Evolutionary conservation across 1,139 yeast genomes (phyloP).

Genomic region (Magnusiomyces clavatus): DNA sequence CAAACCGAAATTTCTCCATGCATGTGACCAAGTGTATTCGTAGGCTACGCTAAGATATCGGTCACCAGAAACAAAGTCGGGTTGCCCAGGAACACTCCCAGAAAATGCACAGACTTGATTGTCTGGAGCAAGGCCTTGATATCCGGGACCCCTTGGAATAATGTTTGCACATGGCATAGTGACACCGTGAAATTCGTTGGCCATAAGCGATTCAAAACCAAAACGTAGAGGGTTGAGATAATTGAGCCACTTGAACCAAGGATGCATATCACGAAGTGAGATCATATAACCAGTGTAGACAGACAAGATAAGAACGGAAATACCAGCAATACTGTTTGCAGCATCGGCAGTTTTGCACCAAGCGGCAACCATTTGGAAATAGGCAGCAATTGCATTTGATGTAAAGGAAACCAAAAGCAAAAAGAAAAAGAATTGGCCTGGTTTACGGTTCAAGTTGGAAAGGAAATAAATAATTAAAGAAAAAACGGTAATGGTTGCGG

Average conservation of each 20-base stretch:
- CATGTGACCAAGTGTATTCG: constrained; percentile 31
- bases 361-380: constrained; percentile 54
- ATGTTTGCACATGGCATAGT: constrained; percentile 33
- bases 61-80: constrained; percentile 37
- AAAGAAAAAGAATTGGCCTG: constrained; percentile 37
- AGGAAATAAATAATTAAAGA: constrained; percentile 36
- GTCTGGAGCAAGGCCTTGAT: constrained; percentile 29
- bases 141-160: constrained; percentile 33
- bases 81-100: constrained; percentile 35
- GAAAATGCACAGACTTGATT: constrained; percentile 38
- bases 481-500: constrained; percentile 29
- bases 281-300: constrained; percentile 47
- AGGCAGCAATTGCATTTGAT: constrained; percentile 42
- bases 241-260: constrained; percentile 47
- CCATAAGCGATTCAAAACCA: constrained; percentile 39
- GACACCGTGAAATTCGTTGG: constrained; percentile 34
- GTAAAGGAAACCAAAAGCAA: constrained; percentile 32
- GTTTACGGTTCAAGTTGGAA: constrained; percentile 32
- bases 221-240: constrained; percentile 44
- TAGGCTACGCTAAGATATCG: constrained; percentile 32
- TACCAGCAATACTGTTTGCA: constrained; percentile 54
- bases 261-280: constrained; percentile 41
- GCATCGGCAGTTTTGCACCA: constrained; percentile 44
- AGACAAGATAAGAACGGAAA: constrained; percentile 38
- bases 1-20: constrained; percentile 36